Conservation (phyloP, 2,329 filamentous ascomycete species). For the Elsinoe ampelina region DNA sequence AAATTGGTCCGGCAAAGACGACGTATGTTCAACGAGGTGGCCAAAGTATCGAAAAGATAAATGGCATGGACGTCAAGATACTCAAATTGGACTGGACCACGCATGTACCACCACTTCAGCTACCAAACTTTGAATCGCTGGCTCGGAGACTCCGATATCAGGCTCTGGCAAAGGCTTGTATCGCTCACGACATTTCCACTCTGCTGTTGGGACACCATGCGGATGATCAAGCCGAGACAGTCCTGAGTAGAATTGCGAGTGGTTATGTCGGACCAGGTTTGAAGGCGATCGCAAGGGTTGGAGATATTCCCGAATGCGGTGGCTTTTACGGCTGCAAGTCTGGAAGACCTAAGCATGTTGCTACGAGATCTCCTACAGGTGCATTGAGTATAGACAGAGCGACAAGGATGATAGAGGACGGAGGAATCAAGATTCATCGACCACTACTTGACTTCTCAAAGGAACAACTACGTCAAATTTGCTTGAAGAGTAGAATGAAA, state of each 20-base stretch:
- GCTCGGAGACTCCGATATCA: slow-evolving; percentile 69
- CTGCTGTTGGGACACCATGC: slow-evolving; percentile 77
- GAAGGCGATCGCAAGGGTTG: slow-evolving; percentile 54
- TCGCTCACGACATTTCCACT: slow-evolving; percentile 41
- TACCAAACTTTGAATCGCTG: slow-evolving; percentile 63
- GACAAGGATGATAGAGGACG: slow-evolving; percentile 42
- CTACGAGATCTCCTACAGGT: slow-evolving; percentile 15
- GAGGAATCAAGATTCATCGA: slow-evolving; percentile 58
- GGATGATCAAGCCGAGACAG: slow-evolving; percentile 86
- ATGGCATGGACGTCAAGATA: slow-evolving; percentile 18
- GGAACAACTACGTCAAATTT: slow-evolving; percentile 63
- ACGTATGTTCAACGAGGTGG: neutral
- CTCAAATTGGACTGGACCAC: slow-evolving; percentile 31
- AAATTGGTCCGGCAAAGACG: slow-evolving; percentile 30
- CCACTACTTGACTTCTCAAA: slow-evolving; percentile 66
- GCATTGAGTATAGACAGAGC: neutral
- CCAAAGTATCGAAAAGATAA: neutral
- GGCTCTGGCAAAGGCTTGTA: slow-evolving; percentile 54
- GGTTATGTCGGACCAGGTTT: slow-evolving; percentile 64
- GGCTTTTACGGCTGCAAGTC: slow-evolving; percentile 51
- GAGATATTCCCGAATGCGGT: slow-evolving; percentile 74
- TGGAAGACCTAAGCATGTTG: slow-evolving; percentile 20
- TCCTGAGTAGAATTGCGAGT: slow-evolving; percentile 65
- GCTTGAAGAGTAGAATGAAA: slow-evolving; percentile 52
- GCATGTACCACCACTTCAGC: slow-evolving; percentile 31